Evolutionary conservation across 2,329 filamentous ascomycete genomes (phyloP).

Genomic region (Neurospora sp.): DNA sequence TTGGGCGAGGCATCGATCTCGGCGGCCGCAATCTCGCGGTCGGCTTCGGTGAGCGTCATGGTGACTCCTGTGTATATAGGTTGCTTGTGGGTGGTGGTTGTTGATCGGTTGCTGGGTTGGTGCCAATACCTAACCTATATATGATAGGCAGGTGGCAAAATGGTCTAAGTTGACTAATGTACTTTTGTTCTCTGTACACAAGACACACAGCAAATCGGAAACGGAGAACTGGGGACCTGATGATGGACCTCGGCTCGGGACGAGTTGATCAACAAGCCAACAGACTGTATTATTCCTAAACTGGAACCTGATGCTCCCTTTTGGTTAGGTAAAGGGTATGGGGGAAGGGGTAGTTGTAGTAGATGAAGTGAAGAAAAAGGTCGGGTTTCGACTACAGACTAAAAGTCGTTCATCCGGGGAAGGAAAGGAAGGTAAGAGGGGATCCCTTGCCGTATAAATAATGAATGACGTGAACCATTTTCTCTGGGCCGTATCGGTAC

Average conservation of each 20-base stretch:
- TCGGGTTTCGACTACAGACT: background rate
- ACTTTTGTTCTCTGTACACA: background rate
- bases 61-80: background rate
- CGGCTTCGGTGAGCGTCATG: conserved; percentile 40
- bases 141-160: background rate
- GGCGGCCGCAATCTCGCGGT: conserved; percentile 41
- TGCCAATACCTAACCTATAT: background rate
- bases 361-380: background rate
- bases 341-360: background rate
- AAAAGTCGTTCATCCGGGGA: background rate
- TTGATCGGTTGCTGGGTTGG: background rate
- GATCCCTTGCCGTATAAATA: background rate
- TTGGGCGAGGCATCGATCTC: conserved; percentile 41
- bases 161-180: background rate
- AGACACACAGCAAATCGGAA: background rate
- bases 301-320: background rate
- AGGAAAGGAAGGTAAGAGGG: background rate
- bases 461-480: background rate
- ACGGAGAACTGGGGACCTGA: background rate
- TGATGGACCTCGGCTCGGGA: background rate
- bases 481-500: background rate
- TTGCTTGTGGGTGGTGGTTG: background rate
- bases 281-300: background rate
- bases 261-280: background rate
- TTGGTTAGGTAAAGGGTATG: background rate